Evolutionary conservation across 345 rosid species (phyloP).

Genomic region (Linum tenue): DNA sequence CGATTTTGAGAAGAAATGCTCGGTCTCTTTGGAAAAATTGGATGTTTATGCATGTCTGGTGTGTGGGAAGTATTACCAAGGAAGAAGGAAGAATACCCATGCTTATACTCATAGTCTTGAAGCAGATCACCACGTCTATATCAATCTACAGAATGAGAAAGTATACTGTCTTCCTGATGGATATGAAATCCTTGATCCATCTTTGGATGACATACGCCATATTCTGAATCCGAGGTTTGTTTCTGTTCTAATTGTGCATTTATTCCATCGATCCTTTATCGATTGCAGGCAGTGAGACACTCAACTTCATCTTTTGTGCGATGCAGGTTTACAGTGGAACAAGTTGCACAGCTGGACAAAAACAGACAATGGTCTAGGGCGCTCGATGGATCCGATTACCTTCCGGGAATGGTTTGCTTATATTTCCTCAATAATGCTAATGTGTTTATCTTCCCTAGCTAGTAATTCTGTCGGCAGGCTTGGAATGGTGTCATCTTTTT

Average conservation of each 20-base stretch:
- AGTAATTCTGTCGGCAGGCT: background rate
- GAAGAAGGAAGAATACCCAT: constrained; percentile 88
- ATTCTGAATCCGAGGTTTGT: constrained; percentile 82
- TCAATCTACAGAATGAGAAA: constrained; percentile 82
- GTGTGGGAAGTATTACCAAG: constrained; percentile 94
- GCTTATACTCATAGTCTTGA: constrained; percentile 98
- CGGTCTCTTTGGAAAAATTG: constrained; percentile 74
- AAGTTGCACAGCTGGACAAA: constrained; percentile 76
- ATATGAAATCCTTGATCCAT: constrained; percentile 89
- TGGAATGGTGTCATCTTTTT: background rate
- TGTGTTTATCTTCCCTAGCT: background rate
- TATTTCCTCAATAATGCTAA: background rate
- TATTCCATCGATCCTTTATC: background rate
- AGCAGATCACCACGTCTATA: constrained; percentile 91
- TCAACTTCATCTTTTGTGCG: constrained; percentile 5
- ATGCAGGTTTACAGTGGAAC: constrained; percentile 69
- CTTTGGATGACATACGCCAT: constrained; percentile 88
- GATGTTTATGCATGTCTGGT: constrained; percentile 96
- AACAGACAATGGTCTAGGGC: constrained; percentile 95
- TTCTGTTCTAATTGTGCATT: background rate
- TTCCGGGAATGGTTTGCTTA: constrained; percentile 84
- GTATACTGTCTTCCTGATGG: constrained; percentile 98
- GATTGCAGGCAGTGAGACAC: background rate
- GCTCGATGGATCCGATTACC: constrained; percentile 97
- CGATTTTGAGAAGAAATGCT: constrained; percentile 95